phyloP scores from a whole-genome alignment of 306 rosid species.

The Lotus japonicus region DNA sequence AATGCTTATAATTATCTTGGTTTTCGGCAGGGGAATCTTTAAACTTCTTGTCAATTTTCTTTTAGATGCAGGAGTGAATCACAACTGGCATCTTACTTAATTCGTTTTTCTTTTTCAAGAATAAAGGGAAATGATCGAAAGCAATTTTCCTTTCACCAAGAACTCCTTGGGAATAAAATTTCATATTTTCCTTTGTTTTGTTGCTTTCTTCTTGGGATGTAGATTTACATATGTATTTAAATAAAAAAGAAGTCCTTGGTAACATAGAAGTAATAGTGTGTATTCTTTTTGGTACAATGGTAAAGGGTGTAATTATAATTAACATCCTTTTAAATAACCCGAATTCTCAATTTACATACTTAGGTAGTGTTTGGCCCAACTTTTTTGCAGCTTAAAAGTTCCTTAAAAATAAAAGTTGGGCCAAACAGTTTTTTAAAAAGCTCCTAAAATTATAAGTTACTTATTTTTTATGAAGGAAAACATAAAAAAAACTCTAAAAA shows the following conservation, averaged over 20 bases:
- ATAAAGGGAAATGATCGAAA: background rate
- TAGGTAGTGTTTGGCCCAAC: too few species aligned
- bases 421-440: too few species aligned
- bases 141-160: conserved; percentile 18
- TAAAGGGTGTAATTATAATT: too few species aligned
- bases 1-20: conserved; percentile 30
- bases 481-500: too few species aligned
- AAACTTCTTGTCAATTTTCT: background rate
- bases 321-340: background rate
- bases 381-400: too few species aligned
- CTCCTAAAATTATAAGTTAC: too few species aligned
- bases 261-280: background rate
- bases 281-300: background rate
- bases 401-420: too few species aligned
- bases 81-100: conserved; percentile 8
- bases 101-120: conserved; percentile 8
- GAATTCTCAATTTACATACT: background rate
- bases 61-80: conserved; percentile 12
- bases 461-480: too few species aligned
- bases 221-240: background rate
- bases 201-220: background rate
- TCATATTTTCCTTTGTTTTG: background rate
- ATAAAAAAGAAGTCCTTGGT: too few species aligned
- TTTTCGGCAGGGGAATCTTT: conserved; percentile 32
- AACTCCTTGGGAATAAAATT: conserved; percentile 6